Evolutionary conservation across 306 rosid genomes (phyloP), one percentile per base, ranked within the genome.

Genomic region (Cercis canadensis): DNA sequence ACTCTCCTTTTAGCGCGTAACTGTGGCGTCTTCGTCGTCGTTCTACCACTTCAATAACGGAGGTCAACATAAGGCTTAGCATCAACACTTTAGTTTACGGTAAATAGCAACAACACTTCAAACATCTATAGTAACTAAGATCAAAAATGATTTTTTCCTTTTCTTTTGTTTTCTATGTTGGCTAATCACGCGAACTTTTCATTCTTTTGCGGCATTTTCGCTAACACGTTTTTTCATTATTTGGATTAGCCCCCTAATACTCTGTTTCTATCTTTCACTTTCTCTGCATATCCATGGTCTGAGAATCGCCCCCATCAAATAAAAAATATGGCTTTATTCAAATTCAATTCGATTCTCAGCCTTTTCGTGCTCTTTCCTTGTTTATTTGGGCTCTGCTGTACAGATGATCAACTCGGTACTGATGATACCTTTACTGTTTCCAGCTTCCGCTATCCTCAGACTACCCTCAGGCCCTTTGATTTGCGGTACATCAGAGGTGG

Each of bases 401-500:
- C 85, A 3, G 50, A 51, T 52, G 81, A 49, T 65, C 80, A 88
- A 60, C 58, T 46, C 67, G 80, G 60, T 64, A 75, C 76, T 4
- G 80, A 29, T 74, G 81, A 78, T 70, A 84, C 84, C 83, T 86
- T 88, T 80, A 91, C 85, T 32, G 62, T 88, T 73, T 91, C 96
- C 47, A 87, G 88, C 87, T 83, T 88, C 75, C 75, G 84, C 47
- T 91, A 87, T 71, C 96, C 96, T 50, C 66, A 75, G 36, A 80
- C 88, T 54, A 65, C 75, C 43, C 78, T 91, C 70, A 63, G 73
- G 69, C 81, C 92, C 50, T 91, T 86, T 76, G 88, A 83, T 46
- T 84, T 85, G 67, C 92, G 92, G 3, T 91, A 88, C 64, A 85
- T 88, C 57, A 85, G 97, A 87, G 97, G 97, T 88, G 68, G 17